Evolutionary conservation across 2,329 filamentous ascomycete species (phyloP), one percentile per base, ranked within the genome.

Genomic region (Cladophialophora chaetospira): DNA sequence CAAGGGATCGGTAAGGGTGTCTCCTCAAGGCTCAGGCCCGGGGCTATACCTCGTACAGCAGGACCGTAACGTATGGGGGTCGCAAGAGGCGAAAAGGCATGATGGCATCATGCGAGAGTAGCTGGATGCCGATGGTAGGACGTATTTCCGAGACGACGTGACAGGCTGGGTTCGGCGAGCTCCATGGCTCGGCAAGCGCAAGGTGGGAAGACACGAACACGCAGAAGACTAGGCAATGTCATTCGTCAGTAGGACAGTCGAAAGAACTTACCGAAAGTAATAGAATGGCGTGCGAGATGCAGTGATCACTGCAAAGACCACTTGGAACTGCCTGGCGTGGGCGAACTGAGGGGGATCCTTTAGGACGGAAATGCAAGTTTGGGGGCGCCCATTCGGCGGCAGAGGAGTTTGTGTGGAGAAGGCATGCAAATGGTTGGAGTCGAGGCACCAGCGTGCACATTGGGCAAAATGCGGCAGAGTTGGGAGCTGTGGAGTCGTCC

Each of bases 21-120:
- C 15, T 36, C 25, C 15, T 51, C 36, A 21, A 44, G 23, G 23
- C 10, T 42, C 19, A 10, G 48, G 42, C 26, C 25, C 15, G 35
- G 33, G 36, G 26, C 35, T 28, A 43, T 42, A 9, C 48, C 48
- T 43, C 26, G 35, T 29, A 19, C 25, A 51, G 48, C 48, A 51
- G 26, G 36, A 31, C 35, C 17, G n/a, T 42, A 43, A 13, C 6
- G 31, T 35, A 49, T 9, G 15, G 33, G 35, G 31, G 31, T 49
- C 29, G 26, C 21, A 33, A 31, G 36, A 51, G 48, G 48, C 36
- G 35, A 13, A 21, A 43, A 51, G 23, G 48, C 48, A 51, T 25
- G 38, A 51, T 51, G 48, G 48, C 48, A 51, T 51, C 48, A 51
- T 51, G 25, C 48, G 15, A 51, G 35, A 31, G 48, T 51, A 33